Percentiles rank a stretch among this genome's conserved stretches.
Conservation (phyloP, 2,329 filamentous ascomycete genomes). For the Fusarium zealandicum region DNA sequence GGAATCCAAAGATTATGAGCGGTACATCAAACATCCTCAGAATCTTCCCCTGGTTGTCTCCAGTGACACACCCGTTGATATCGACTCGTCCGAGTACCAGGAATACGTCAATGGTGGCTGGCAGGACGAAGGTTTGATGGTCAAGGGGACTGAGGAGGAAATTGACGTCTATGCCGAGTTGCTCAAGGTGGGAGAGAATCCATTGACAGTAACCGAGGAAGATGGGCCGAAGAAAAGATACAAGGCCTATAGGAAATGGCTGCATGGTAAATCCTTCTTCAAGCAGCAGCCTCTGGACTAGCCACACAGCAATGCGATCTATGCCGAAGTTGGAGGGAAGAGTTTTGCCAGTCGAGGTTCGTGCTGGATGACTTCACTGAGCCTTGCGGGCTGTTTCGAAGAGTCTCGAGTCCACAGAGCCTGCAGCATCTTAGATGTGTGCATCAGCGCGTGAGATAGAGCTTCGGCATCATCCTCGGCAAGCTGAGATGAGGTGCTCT, state of each 20-base stretch:
- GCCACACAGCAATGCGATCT: conserved; percentile 16
- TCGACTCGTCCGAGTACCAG: conserved; percentile 72
- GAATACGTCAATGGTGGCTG: conserved; percentile 79
- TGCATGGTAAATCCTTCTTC: conserved; percentile 92
- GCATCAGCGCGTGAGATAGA: conserved; percentile 26
- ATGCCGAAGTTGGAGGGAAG: conserved; percentile 20
- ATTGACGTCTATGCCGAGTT: conserved; percentile 75
- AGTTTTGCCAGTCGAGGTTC: conserved; percentile 44
- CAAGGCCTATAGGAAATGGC: conserved; percentile 95
- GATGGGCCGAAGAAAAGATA: conserved; percentile 93
- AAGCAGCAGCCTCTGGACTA: conserved; percentile 80
- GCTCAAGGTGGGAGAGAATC: conserved; percentile 78
- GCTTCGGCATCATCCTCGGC: not conserved
- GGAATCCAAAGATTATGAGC: conserved; percentile 85
- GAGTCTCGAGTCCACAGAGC: conserved; percentile 34
- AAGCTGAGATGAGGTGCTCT: conserved; percentile 20
- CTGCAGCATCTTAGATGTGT: conserved; percentile 33
- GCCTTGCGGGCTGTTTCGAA: conserved; percentile 11
- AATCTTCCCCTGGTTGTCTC: conserved; percentile 84
- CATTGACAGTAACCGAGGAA: conserved; percentile 85
- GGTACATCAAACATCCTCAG: conserved; percentile 88
- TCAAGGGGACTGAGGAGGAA: conserved; percentile 56
- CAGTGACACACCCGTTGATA: conserved; percentile 67
- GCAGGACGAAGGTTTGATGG: conserved; percentile 65
- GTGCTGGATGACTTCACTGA: conserved; percentile 33